A percentile compares a stretch with the other conserved stretches of the same genome.
Evolutionary conservation across 257 asterid genomes (phyloP).

Genomic region (Linaria vulgaris): DNA sequence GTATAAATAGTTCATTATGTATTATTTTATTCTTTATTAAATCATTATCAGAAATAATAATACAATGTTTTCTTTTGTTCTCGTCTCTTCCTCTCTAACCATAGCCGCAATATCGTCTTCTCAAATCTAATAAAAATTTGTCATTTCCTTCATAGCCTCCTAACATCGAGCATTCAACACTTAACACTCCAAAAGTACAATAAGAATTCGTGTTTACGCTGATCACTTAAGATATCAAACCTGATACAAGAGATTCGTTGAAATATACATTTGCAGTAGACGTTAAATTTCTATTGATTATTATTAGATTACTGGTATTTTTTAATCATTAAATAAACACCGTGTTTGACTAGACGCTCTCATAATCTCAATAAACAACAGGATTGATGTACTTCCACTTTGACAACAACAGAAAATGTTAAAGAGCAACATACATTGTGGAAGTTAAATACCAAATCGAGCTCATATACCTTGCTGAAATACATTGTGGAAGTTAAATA

Average conservation of each 20-base stretch:
- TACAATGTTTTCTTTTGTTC: no score
- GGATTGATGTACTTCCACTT: neutral
- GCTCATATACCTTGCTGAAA: conserved; percentile 97
- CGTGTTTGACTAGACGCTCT: conserved; percentile 4
- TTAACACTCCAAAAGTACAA: neutral
- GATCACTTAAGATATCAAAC: neutral
- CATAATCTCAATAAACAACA: conserved; percentile 2
- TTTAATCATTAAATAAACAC: neutral
- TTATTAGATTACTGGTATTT: no score
- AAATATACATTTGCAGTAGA: no score
- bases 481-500: no score
- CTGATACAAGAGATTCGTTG: neutral
- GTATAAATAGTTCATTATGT: no score
- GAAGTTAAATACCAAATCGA: conserved; percentile 91
- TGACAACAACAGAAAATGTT: conserved; percentile 10
- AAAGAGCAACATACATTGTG: conserved; percentile 69
- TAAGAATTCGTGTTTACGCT: neutral
- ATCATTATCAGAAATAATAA: no score
- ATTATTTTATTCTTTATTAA: no score
- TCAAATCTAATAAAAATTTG: no score
- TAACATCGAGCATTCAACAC: neutral
- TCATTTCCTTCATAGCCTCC: neutral
- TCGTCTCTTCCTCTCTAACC: no score
- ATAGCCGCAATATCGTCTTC: no score
- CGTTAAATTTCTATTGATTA: no score